Percentiles rank a stretch among this genome's conserved stretches.
These are phyloP conservation scores for Nakazawaea ernobii DNA, from an alignment of 805 yeast genomes.

Conservation along the genomic window DNA sequence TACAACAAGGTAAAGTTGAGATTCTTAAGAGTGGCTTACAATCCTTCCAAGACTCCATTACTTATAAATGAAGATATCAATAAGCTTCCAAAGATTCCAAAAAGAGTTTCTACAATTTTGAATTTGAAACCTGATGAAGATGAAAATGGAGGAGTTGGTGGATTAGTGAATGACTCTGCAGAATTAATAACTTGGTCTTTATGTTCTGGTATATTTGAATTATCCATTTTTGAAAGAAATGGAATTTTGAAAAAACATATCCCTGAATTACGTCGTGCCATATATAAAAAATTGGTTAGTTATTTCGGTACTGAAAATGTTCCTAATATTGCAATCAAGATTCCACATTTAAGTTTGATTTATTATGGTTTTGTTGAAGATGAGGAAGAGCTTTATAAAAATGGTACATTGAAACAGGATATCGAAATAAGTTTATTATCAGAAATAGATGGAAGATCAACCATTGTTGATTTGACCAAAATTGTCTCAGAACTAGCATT, in stretches of 20 bases:
- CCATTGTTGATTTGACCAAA: slow-evolving; percentile 81
- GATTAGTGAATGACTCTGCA: slow-evolving; percentile 68
- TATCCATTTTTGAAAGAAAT: slow-evolving; percentile 73
- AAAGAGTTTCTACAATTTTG: slow-evolving; percentile 68
- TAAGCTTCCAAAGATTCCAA: slow-evolving; percentile 71
- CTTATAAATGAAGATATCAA: slow-evolving; percentile 78
- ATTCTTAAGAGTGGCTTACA: slow-evolving; percentile 57
- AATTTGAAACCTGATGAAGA: slow-evolving; percentile 69
- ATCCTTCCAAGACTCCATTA: slow-evolving; percentile 73
- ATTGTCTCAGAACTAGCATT: slow-evolving; percentile 75
- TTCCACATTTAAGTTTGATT: slow-evolving; percentile 60
- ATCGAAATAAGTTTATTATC: slow-evolving; percentile 66
- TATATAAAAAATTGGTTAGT: slow-evolving; percentile 52
- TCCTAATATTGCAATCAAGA: slow-evolving; percentile 55
- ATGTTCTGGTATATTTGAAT: slow-evolving; percentile 74
- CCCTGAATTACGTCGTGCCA: slow-evolving; percentile 49
- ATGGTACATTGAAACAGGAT: slow-evolving; percentile 31
- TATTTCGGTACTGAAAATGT: slow-evolving; percentile 70
- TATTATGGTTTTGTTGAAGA: slow-evolving; percentile 35
- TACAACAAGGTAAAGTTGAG: slow-evolving; percentile 50
- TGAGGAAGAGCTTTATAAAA: slow-evolving; percentile 20
- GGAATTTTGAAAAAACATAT: slow-evolving; percentile 58
- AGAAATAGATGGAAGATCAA: slow-evolving; percentile 79
- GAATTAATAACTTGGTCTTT: slow-evolving; percentile 83
- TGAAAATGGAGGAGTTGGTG: slow-evolving; percentile 86